phyloP scores from a whole-genome alignment of 2,329 filamentous ascomycete species.

The Lachnellula hyalina region DNA sequence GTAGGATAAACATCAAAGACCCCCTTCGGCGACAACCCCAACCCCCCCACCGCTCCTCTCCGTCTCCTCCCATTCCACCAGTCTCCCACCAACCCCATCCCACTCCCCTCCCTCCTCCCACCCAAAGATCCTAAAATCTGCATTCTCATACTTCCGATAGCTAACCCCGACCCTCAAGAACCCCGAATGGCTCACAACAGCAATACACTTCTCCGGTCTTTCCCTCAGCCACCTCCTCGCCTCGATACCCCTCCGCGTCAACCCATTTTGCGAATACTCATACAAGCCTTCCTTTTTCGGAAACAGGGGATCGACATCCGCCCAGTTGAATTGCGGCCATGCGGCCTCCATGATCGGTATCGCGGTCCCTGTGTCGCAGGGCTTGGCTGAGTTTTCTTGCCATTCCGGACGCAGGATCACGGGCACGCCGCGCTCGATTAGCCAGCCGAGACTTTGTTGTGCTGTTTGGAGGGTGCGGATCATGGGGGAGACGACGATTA shows the following conservation, averaged over 20 bases:
- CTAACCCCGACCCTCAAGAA: constrained; percentile 27
- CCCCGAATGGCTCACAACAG: constrained; percentile 29
- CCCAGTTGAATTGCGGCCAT: constrained; percentile 32
- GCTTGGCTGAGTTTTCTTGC: constrained; percentile 30
- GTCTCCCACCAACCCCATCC: constrained; percentile 17
- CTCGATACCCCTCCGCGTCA: constrained; percentile 23
- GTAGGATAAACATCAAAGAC: constrained; percentile 11
- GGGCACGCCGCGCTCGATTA: constrained; percentile 27
- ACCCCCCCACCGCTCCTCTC: constrained; percentile 28
- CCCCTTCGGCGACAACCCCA: constrained; percentile 27
- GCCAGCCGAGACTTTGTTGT: constrained; percentile 27
- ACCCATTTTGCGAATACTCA: constrained; percentile 20
- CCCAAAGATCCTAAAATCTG: constrained; percentile 31
- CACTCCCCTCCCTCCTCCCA: constrained; percentile 25
- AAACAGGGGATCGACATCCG: constrained; percentile 26
- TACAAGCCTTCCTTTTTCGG: constrained; percentile 29
- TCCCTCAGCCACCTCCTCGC: constrained; percentile 26
- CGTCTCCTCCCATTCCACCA: constrained; percentile 29
- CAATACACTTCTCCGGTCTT: constrained; percentile 31
- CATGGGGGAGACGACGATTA: constrained; percentile 32
- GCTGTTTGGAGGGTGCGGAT: constrained; percentile 29
- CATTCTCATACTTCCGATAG: constrained; percentile 26
- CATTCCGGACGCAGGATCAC: constrained; percentile 27
- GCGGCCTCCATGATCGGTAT: constrained; percentile 25
- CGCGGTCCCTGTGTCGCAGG: constrained; percentile 28